Evolutionary conservation across 225 moss, liverwort and hornwort species (phyloP), one percentile per base, ranked within the genome.

Genomic region (Pleurozium schreberi): DNA sequence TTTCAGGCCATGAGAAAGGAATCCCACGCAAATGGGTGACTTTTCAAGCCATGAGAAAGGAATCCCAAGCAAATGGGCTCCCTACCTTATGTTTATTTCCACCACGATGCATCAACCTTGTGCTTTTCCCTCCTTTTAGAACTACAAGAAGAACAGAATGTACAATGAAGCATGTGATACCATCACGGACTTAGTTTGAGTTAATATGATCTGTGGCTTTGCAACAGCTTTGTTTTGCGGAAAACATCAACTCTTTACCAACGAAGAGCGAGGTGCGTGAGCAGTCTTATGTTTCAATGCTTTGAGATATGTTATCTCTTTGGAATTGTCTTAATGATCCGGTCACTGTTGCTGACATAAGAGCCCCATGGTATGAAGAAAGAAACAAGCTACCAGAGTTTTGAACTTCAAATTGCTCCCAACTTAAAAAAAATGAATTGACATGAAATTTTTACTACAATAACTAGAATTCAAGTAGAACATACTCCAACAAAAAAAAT

Each of bases 221-320:
- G 71, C 66, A 89, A 90, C 97, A 98, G 97, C 93, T 98, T 98
- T 82, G 95, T 98, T 57, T 90, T 97, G 95, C 90, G 94, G 91
- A 97, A 93, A 94, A 89, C 84, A 73, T 96, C 94, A 89, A 94
- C 87, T 43, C 91, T 98, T 42, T 98, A 96, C 86, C 95, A 98
- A 78, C 94, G 96, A 62, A 92, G 96, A 87, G 93, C 95, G 28
- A 97, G 97, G 91, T 92, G 82, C 59, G 89, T 81, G 94, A 83
- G 50, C 47, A 40, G 53, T 73, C 21, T 61, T n/a, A 53, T 85
- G 85, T 83, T 33, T 61, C 31, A 40, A 38, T 64, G 49, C n/a
- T 81, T 26, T 59, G 68, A 64, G 68, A 42, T 53, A 57, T 62
- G 11, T 82, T 69, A 19, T 34, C 55, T 65, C 63, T 67, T 85